phyloP scores from a whole-genome alignment of 1,139 yeast species.

The Wickerhamomyces sp. region DNA sequence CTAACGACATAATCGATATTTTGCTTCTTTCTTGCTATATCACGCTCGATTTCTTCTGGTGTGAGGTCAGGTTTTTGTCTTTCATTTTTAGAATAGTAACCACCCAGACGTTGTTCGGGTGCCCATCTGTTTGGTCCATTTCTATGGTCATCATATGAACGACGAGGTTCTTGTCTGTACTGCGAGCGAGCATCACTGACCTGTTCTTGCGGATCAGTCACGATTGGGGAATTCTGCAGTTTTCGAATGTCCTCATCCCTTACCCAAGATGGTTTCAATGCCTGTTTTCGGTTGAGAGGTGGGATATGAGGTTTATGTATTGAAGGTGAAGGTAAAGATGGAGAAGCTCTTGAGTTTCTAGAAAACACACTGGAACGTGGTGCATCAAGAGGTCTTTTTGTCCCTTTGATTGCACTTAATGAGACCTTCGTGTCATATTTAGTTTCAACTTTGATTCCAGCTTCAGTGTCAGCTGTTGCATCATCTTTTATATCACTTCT shows the following conservation, averaged over 20 bases:
- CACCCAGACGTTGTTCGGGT: no score
- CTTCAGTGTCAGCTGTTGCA: neutral
- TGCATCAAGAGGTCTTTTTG: constrained; percentile 7
- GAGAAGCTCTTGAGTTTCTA: neutral
- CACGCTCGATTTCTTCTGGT: constrained; percentile 9
- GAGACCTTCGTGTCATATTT: neutral
- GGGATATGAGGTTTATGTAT: neutral
- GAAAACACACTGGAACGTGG: neutral
- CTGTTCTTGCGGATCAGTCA: neutral
- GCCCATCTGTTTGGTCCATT: neutral
- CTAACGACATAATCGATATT: constrained; percentile 55
- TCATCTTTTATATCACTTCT: neutral
- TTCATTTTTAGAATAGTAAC: neutral
- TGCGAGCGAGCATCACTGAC: neutral
- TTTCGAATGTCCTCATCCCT: constrained; percentile 7
- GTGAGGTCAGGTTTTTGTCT: neutral
- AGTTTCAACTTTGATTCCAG: neutral
- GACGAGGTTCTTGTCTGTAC: neutral
- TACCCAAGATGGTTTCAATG: constrained; percentile 7
- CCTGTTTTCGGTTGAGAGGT: neutral
- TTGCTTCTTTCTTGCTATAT: constrained; percentile 15
- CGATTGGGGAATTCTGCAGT: constrained; percentile 1
- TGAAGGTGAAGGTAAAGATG: neutral
- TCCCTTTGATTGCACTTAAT: constrained; percentile 2
- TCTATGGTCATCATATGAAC: neutral